Base-by-base conservation (phyloP, 2,329 filamentous ascomycete species). In the Arthroderma sp. region DNA sequence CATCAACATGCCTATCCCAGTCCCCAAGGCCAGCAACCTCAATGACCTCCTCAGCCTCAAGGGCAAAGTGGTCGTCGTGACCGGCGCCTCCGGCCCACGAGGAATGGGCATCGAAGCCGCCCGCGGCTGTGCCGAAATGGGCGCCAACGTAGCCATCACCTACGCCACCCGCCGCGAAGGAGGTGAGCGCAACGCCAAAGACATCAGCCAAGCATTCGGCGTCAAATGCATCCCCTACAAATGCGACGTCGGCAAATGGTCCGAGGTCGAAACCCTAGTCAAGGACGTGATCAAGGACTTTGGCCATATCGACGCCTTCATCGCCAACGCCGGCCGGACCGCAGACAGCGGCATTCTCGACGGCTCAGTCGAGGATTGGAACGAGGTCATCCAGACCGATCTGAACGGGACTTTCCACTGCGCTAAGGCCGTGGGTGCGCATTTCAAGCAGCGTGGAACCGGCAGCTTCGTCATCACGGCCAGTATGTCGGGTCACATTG, bases 321-420 rank as follows among this genome's bases (percentile, higher is more conserved):
- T 81, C 52, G 78, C 78, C 63, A 82, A 82, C 62, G 81, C 82
- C 15, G 82, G 82, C 46, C 75, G 77, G 49, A 84, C 82, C 4
- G 80, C 81, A 53, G 73, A 81, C 65, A 68, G 67, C 45, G 81
- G 81, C 47, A 72, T 85, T 57, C 69, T 85, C 40, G 81, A 85
- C 50, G 78, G 77, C 58, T 74, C 77, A 27, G 77, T 83, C 22
- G 72, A 81, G 57, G 83, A 85, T 59, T 78, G 78, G 59, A 78
- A 87, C 60, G 75, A 79, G 62, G 85, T 94, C 70, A 73, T 94
- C 63, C 76, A 83, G 55, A 81, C 89, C 57, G 93, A 95, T 64
- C 73, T 94, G 54, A 91, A 80, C n/a, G 88, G 87, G 8, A 79
- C 75, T 29, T 85, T 86, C 66, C 78, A 88, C 74, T 93, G 85